Conservation (phyloP, 352 stramenopile species). For the Pythium periplocum region DNA sequence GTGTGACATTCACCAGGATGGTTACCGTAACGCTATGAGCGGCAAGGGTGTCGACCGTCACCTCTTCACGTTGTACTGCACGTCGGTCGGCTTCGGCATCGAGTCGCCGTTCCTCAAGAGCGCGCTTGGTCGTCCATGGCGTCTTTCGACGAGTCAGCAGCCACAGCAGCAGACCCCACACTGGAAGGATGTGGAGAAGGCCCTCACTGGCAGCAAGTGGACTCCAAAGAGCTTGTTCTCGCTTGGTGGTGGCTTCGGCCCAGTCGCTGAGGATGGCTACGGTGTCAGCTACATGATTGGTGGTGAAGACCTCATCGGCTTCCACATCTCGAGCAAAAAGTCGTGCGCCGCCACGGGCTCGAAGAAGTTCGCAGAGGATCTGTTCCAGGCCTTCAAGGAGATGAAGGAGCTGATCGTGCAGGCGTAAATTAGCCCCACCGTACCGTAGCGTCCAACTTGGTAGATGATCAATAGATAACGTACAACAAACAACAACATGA, state of each 20-base stretch:
- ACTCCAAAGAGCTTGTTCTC: constrained; percentile 55
- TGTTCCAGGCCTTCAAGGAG: constrained; percentile 77
- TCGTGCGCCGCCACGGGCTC: constrained; percentile 66
- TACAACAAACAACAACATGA: too few species aligned
- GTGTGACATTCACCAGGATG: constrained; percentile 88
- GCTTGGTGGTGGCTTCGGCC: constrained; percentile 85
- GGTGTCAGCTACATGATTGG: constrained; percentile 91
- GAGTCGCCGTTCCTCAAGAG: constrained; percentile 88
- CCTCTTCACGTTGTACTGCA: constrained; percentile 93
- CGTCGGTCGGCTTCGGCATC: constrained; percentile 80
- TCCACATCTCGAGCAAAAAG: constrained; percentile 90
- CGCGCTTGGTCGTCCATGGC: constrained; percentile 79
- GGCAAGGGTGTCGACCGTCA: constrained; percentile 93
- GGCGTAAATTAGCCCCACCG: constrained; percentile 3
- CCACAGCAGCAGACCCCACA: constrained; percentile 86
- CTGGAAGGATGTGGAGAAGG: constrained; percentile 69
- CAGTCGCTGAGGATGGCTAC: constrained; percentile 87
- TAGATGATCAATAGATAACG: too few species aligned
- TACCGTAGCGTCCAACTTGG: too few species aligned
- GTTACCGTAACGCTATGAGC: constrained; percentile 87
- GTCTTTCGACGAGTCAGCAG: constrained; percentile 87
- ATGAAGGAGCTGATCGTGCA: constrained; percentile 45
- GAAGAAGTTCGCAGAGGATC: constrained; percentile 70
- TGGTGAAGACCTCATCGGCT: constrained; percentile 84
- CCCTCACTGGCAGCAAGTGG: constrained; percentile 46